Percentiles rank a stretch among this genome's conserved stretches.
Conservation (phyloP, 1,139 yeast species). For the Yamadazyma triangularis region DNA sequence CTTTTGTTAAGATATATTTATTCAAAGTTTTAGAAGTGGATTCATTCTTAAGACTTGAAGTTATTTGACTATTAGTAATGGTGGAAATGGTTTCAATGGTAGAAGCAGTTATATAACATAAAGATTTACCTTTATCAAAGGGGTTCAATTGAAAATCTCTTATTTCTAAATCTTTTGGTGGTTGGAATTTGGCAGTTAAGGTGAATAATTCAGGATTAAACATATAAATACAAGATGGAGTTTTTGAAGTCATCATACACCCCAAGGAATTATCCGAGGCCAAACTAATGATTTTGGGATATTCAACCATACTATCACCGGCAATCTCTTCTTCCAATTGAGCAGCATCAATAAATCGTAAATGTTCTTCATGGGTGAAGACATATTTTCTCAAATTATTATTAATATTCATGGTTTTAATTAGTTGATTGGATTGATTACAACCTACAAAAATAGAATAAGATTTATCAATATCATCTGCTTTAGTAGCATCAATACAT, state of each 20-base stretch:
- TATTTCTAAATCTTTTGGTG: constrained; percentile 15
- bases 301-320: constrained; percentile 39
- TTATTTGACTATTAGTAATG: constrained; percentile 29
- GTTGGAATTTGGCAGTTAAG: constrained; percentile 17
- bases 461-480: constrained; percentile 21
- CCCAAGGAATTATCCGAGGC: constrained; percentile 54
- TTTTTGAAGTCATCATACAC: constrained; percentile 57
- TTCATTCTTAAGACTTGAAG: constrained; percentile 16
- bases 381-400: constrained; percentile 68
- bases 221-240: constrained; percentile 55
- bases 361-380: constrained; percentile 53
- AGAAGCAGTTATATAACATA: constrained; percentile 54
- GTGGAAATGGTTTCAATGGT: constrained; percentile 48
- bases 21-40: constrained; percentile 23
- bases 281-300: constrained; percentile 54
- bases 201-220: constrained; percentile 56
- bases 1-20: constrained; percentile 47
- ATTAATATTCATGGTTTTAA: constrained; percentile 57
- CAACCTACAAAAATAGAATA: constrained; percentile 60
- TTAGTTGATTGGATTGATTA: constrained; percentile 57
- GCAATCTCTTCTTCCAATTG: constrained; percentile 40
- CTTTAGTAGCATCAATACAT: constrained; percentile 45
- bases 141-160: constrained; percentile 29
- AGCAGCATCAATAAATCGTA: constrained; percentile 56
- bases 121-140: constrained; percentile 38